Evolutionary conservation across 2,329 filamentous ascomycete genomes (phyloP), one percentile per base, ranked within the genome.

Genomic region (Fusarium protoensiforme): DNA sequence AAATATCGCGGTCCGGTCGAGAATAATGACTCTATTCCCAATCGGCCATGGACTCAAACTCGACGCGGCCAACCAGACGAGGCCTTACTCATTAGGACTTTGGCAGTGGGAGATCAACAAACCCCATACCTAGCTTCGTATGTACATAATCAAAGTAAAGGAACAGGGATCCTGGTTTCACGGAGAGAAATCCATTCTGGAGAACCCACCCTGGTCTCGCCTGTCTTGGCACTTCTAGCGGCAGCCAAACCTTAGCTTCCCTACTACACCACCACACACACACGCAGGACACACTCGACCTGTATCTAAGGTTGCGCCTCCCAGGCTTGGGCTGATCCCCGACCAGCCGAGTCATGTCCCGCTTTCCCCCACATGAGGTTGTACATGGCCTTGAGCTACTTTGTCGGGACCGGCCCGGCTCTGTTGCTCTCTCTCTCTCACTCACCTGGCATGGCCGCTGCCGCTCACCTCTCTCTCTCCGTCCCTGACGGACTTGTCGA

Each of bases 271-370:
- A 36, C 51, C 51, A 33, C 51, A 4, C 20, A 36, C 53, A 56
- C 29, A 24, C 53, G 5, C 35, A 18, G 13, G 20, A 35, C 54
- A 35, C 54, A 16, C 22, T 38, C 33, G 16, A 29, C 43, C 43
- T 51, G 46, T 51, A 51, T 51, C 46, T 31, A 51, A 51, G 46
- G 46, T 51, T 51, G 46, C 18, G 46, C 46, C 46, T 51, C 46
- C 27, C 54, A 35, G 33, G 22, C 33, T 39, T 38, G 38, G 56
- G 29, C 27, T 62, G 57, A 51, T 61, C 57, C 53, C 65, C 60
- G 61, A 61, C 59, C 69, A 66, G 68, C 73, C 75, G 75, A 77
- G 75, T 77, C 75, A 77, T 77, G 72, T 33, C 56, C 64, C 56
- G 27, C 66, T 56, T 66, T 76, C 75, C 75, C 65, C 73, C 73